Conservation (phyloP, 805 yeast genomes). For the Candida caryicola region DNA sequence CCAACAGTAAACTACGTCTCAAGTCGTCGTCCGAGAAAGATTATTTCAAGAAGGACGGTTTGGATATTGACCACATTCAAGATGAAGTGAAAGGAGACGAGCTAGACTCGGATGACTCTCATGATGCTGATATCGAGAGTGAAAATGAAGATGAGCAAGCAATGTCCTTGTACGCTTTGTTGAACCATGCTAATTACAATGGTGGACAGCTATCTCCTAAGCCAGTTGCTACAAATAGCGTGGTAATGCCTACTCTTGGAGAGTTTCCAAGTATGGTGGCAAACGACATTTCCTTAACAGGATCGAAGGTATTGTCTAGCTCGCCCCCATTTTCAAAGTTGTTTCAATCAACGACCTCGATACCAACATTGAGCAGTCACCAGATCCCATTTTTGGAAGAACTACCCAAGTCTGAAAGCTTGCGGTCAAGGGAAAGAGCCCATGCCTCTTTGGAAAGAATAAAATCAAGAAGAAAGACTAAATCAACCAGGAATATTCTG, state of each 20-base stretch:
- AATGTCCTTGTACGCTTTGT: conserved; percentile 61
- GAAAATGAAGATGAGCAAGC: conserved; percentile 64
- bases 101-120: conserved; percentile 8
- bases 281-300: conserved; percentile 27
- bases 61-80: conserved; percentile 7
- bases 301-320: conserved; percentile 2
- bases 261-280: conserved; percentile 41
- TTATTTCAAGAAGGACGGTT: background rate
- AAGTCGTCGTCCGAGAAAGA: conserved; percentile 17
- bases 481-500: conserved; percentile 28
- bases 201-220: conserved; percentile 6
- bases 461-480: conserved; percentile 55
- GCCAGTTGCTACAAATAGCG: conserved; percentile 12
- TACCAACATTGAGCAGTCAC: conserved; percentile 1
- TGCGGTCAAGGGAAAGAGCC: conserved; percentile 57
- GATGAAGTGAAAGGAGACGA: conserved; percentile 3
- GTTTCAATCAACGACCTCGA: conserved; percentile 3
- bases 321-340: conserved; percentile 1
- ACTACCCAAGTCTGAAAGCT: conserved; percentile 23
- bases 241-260: conserved; percentile 40
- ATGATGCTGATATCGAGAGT: conserved; percentile 28
- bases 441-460: conserved; percentile 63
- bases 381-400: conserved; percentile 23
- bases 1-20: conserved; percentile 12
- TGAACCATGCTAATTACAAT: conserved; percentile 33